phyloP scores from a whole-genome alignment of 306 rosid species.

The Prunus dulcis region DNA sequence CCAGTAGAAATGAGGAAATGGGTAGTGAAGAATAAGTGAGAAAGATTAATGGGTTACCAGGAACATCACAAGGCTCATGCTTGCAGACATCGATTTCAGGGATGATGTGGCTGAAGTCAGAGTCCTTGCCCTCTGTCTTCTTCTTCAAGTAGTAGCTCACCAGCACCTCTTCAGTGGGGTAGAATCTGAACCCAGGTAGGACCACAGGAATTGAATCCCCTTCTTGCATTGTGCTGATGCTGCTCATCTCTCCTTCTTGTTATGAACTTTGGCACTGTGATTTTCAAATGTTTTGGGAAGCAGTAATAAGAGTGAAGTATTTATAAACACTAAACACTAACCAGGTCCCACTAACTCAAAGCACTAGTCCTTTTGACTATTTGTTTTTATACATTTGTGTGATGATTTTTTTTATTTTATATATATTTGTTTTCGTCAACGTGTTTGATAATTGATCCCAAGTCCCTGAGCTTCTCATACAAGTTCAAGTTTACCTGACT shows the following conservation, averaged over 20 bases:
- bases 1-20: background rate
- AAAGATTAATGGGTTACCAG: conserved; percentile 19
- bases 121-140: conserved; percentile 24
- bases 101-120: conserved; percentile 13
- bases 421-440: too few relatives aligned
- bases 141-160: conserved; percentile 36
- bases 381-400: background rate
- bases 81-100: conserved; percentile 43
- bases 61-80: conserved; percentile 52
- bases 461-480: background rate
- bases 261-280: background rate
- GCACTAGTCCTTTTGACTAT: background rate
- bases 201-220: background rate
- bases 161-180: conserved; percentile 63
- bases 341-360: background rate
- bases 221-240: background rate
- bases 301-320: background rate
- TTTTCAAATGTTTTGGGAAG: background rate
- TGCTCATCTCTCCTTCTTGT: background rate
- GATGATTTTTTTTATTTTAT: too few relatives aligned
- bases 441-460: background rate
- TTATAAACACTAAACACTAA: background rate
- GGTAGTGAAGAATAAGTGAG: background rate
- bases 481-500: too few relatives aligned
- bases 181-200: conserved; percentile 43